phyloP scores from a whole-genome alignment of 1,284 basidiomycete genomes.

The Pseudozyma tsukubaensis region DNA sequence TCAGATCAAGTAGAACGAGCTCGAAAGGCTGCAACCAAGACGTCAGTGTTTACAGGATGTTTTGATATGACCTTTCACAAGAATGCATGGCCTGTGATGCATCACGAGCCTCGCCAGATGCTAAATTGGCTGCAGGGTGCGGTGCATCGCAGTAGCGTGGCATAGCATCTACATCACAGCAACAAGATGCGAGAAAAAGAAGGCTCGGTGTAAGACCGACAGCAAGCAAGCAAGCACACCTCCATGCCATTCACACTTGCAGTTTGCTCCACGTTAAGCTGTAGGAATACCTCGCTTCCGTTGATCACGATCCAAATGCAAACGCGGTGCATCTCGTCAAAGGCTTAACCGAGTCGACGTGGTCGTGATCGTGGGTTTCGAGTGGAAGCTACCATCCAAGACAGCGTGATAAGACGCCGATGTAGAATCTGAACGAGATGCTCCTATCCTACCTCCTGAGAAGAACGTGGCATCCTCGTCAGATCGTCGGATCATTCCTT shows the following conservation, averaged over 20 bases:
- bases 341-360: not conserved
- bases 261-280: not conserved
- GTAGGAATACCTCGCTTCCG: slow-evolving; percentile 5
- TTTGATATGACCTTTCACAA: too few relatives aligned
- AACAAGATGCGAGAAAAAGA: too few relatives aligned
- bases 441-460: not conserved
- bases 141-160: too few relatives aligned
- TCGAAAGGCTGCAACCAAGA: too few relatives aligned
- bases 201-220: not conserved
- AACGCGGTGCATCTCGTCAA: slow-evolving; percentile 8
- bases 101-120: too few relatives aligned
- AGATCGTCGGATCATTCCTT: not conserved
- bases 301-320: slow-evolving; percentile 4
- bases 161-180: too few relatives aligned
- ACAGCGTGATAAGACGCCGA: not conserved
- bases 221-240: not conserved
- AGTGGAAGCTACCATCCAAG: not conserved
- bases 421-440: not conserved
- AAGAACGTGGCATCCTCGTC: slow-evolving; percentile 1
- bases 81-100: too few relatives aligned
- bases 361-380: not conserved
- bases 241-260: not conserved
- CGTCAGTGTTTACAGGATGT: too few relatives aligned
- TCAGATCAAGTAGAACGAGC: too few relatives aligned
- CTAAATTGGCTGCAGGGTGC: too few relatives aligned